Evolutionary conservation across 306 rosid species (phyloP), one percentile per base, ranked within the genome.

Genomic region (Corylus americana): DNA sequence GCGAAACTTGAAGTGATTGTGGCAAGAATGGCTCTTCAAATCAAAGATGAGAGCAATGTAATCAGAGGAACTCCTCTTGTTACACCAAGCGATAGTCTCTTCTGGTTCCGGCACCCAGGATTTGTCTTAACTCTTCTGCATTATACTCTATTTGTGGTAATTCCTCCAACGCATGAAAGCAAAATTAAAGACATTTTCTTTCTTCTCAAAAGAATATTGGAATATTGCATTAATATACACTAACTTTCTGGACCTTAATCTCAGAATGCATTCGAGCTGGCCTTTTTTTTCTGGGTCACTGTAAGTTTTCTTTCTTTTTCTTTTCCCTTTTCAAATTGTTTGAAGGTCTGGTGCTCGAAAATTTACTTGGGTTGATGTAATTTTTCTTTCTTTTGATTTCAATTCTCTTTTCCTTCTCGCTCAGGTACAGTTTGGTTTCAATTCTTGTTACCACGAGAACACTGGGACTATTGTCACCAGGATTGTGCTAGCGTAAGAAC

Each of bases 181-280:
- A 25, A 55, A 3, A 58, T 58, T 20, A 8, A 58, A 9, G 35
- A 48, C 51, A 1, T 48, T 8, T 48, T 48, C 51, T 48, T 48
- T 48, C 12, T 48, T 48, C 12, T 1, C 3, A 37, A 67, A 7
- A 39, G 31, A 8, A 20, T 58, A 9, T 22, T 22, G 16, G 49
- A 11, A 4, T 2, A 16, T 48, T 14, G 7, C 1, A 55, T 13
- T 12, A 25, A 55, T 73, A 51, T 8, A 42, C 35, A 8, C 17
- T 73, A 7, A 49, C 31, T 31, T 48, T 80, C 48, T 76, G 68
- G 5, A 29, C 50, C 49, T 51, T 59, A 1, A 31, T 31, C 49
- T 74, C 39, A 85, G 88, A 85, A 81, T 63, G 88, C 88, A 10
- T 85, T 77, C 17, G 88, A 85, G 78, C 63, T 85, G 8, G 74